Evolutionary conservation across 2,329 filamentous ascomycete species (phyloP), one percentile per base, ranked within the genome.

Genomic region (Onygenales sp.): DNA sequence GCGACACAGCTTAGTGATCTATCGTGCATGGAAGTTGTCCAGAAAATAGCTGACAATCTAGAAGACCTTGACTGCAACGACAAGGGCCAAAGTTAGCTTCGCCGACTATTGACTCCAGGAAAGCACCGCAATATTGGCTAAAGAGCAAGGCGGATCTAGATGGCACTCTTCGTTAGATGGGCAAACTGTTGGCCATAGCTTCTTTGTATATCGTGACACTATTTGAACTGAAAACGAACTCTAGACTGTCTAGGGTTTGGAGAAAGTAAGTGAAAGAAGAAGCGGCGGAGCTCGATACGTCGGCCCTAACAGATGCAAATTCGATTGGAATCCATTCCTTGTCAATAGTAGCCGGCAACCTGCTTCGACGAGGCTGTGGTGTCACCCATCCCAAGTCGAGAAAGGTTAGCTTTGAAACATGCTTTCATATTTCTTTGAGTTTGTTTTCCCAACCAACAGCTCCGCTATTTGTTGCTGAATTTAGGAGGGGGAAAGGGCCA

Each of bases 131-230:
- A 27, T 27, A 27, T 27, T 27, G 21, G 21, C 21, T 27, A 27
- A 27, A 27, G 3, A 3, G 3, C 21, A 27, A 27, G 21, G 21
- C 21, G 5, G 21, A 27, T 39, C 36, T 39, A 41, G 11, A 41
- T 39, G 9, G 21, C n/a, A 11, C 9, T 5, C n/a, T 13, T 38
- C 35, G 21, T 27, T 14, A 38, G 43, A 39, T 50, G 21, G 17
- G 31, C 33, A 42, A 50, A 50, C 45, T 31, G 46, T 36, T 33
- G 52, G 46, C 33, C 52, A 45, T 44, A 42, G 52, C 39, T 42
- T 41, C 33, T 32, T 43, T 27, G 43, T 48, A 41, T 31, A 31
- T 11, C 27, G 43, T 50, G 42, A 49, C 27, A 50, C 44, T 14
- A 38, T 31, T 45, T 45, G 13, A 21, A 43, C 38, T n/a, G 7